Evolutionary conservation across 306 rosid genomes (phyloP), one percentile per base, ranked within the genome.

Genomic region (Rubus idaeus): DNA sequence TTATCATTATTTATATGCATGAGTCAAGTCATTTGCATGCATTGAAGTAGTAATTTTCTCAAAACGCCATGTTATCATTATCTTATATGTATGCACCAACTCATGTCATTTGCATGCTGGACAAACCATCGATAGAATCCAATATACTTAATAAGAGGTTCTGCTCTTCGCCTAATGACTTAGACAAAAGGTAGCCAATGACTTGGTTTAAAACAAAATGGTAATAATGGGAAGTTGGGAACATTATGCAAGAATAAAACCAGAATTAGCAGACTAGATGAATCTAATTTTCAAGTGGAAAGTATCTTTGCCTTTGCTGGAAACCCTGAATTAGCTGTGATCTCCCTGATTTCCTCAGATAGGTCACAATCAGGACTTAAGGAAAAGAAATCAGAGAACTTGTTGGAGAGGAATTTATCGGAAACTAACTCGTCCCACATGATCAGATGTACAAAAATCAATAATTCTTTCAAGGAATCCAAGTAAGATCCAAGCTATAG

Each of bases 341-440:
- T 17, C 79, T 78, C 71, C 78, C 78, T 73, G 72, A 94, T 84
- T 73, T 85, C 93, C 76, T 90, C 83, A 16, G 91, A 83, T 77
- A 89, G 82, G 51, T 41, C 69, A 39, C 12, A 70, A 23, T 80
- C 58, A 67, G 96, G 88, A 77, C 89, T 88, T 81, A 90, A 89
- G 62, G 83, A 77, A 84, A 84, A 89, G 57, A 55, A 84, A 45
- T 88, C 80, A 70, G 70, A 91, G 74, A 94, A 90, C 0, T 61
- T 53, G 21, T 39, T 18, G n/a, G 86, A 79, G 51, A 95, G 88
- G 75, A 90, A 89, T 65, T 86, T 74, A 65, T 60, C 80, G 66
- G 84, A 71, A 57, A 86, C 89, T 78, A 88, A 78, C 75, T 52
- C 85, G 86, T 94, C 97, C 96, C 90, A 92, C 81, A 94, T 50